Conservation (phyloP, 192 early-diverging fungal genomes). For the Coemansia pectinata region DNA sequence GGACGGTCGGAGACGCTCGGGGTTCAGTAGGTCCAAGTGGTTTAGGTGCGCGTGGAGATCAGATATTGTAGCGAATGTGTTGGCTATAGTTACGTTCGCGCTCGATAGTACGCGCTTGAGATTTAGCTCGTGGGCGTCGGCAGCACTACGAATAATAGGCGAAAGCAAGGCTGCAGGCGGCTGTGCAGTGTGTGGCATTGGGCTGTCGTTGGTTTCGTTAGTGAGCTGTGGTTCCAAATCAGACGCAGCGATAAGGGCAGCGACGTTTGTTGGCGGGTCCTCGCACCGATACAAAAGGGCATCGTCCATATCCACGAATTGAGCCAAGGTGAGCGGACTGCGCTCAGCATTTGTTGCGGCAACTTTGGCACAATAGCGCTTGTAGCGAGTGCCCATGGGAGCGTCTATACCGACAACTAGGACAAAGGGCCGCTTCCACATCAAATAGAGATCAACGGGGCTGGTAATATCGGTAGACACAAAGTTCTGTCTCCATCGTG, state of each 20-base stretch:
- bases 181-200: not conserved
- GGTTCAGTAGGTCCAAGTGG: slow-evolving; percentile 63
- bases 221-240: not conserved
- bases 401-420: slow-evolving; percentile 84
- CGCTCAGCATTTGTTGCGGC: no score
- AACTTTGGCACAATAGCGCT: slow-evolving; percentile 55
- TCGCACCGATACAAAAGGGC: slow-evolving; percentile 43
- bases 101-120: slow-evolving; percentile 36
- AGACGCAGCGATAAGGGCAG: not conserved
- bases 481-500: slow-evolving; percentile 72
- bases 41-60: slow-evolving; percentile 54
- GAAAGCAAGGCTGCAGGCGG: slow-evolving; percentile 13
- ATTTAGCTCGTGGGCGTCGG: slow-evolving; percentile 20
- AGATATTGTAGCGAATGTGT: slow-evolving; percentile 45
- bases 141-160: slow-evolving; percentile 25
- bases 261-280: slow-evolving; percentile 4
- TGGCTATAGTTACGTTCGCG: slow-evolving; percentile 68
- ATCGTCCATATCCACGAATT: slow-evolving; percentile 65
- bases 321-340: slow-evolving; percentile 49
- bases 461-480: slow-evolving; percentile 67
- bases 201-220: not conserved
- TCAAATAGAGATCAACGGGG: slow-evolving; percentile 58
- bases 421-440: slow-evolving; percentile 74
- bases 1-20: slow-evolving; percentile 79
- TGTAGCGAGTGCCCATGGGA: slow-evolving; percentile 69